Conservation (phyloP, 345 rosid species). For the Rhodomyrtus tomentosa region DNA sequence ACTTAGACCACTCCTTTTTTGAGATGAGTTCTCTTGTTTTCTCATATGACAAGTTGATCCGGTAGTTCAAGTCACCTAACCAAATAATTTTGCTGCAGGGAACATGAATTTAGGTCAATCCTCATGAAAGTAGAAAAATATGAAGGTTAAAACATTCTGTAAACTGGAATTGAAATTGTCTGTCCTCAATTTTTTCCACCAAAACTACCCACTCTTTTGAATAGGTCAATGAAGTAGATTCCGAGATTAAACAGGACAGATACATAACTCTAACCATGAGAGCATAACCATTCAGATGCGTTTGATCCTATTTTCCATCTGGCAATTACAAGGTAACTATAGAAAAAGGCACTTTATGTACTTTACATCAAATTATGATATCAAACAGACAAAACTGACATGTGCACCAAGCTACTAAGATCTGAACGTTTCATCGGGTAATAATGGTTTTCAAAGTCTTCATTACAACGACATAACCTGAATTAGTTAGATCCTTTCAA, state of each 20-base stretch:
- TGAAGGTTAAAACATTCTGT: not conserved
- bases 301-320: not conserved
- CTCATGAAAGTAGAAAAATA: not conserved
- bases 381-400: not conserved
- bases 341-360: not conserved
- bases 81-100: slow-evolving; percentile 69
- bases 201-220: not conserved
- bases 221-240: not conserved
- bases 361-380: not conserved
- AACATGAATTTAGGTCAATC: slow-evolving; percentile 3
- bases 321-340: not conserved
- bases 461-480: not conserved
- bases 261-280: not conserved
- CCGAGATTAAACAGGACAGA: not conserved
- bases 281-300: not conserved
- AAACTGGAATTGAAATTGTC: not conserved
- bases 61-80: slow-evolving; percentile 92
- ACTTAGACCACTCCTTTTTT: slow-evolving; percentile 52
- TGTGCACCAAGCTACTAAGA: not conserved
- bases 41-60: slow-evolving; percentile 68
- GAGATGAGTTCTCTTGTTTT: slow-evolving; percentile 52
- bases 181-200: not conserved
- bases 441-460: not conserved
- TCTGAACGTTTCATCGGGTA: not conserved
- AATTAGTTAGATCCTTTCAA: not conserved